Conservation (phyloP, 2,329 filamentous ascomycete species). For the Colletotrichum costaricense region DNA sequence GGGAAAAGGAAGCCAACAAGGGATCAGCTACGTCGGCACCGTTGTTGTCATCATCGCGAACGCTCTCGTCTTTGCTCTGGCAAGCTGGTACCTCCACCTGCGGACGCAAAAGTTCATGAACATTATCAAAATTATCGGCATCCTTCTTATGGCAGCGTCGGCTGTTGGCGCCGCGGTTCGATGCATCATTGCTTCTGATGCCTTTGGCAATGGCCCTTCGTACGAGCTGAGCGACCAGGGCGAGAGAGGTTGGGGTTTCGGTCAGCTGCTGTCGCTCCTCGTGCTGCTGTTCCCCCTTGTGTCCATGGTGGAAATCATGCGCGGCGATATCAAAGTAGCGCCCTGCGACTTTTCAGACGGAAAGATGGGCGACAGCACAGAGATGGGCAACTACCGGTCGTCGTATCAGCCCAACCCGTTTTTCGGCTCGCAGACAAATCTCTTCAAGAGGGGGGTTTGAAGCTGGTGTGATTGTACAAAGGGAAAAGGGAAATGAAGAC, state of each 20-base stretch:
- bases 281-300: slow-evolving; percentile 70
- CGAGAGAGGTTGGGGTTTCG: slow-evolving; percentile 72
- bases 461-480: background rate
- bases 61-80: slow-evolving; percentile 66
- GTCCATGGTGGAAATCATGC: slow-evolving; percentile 68
- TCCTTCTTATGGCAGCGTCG: slow-evolving; percentile 66
- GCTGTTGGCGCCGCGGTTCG: slow-evolving; percentile 69
- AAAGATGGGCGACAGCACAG: background rate
- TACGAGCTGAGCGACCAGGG: slow-evolving; percentile 61
- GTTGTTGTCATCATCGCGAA: slow-evolving; percentile 71
- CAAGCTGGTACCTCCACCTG: slow-evolving; percentile 73
- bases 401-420: slow-evolving; percentile 59
- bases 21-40: slow-evolving; percentile 67
- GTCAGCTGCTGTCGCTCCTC: slow-evolving; percentile 69
- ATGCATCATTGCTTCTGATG: slow-evolving; percentile 68
- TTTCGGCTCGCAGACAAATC: slow-evolving; percentile 50
- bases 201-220: slow-evolving; percentile 64
- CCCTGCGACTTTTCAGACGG: slow-evolving; percentile 11
- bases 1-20: slow-evolving; percentile 48
- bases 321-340: slow-evolving; percentile 57
- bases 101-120: slow-evolving; percentile 64
- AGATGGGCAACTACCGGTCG: slow-evolving; percentile 17
- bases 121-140: slow-evolving; percentile 61
- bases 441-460: slow-evolving; percentile 43
- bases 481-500: background rate